Conservation (phyloP, 495 filamentous ascomycete species). For the Neurospora terricola region DNA sequence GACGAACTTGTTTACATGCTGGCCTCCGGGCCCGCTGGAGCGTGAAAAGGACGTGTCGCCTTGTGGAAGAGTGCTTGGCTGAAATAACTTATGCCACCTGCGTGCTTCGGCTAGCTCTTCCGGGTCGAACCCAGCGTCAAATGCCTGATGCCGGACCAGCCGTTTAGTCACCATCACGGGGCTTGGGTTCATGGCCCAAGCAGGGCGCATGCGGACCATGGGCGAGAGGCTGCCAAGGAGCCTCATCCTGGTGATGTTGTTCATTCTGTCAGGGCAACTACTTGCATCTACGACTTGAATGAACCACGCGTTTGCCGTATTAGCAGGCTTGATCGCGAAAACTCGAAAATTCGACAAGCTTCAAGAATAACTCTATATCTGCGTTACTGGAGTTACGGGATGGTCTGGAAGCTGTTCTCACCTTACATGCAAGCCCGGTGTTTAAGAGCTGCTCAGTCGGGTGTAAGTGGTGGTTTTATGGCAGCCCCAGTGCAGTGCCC, state of each 20-base stretch:
- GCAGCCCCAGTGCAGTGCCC: neutral
- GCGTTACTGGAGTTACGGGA: neutral
- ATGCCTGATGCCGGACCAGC: slow-evolving; percentile 26
- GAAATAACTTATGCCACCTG: slow-evolving; percentile 62
- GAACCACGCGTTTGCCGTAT: neutral
- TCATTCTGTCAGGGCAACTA: neutral
- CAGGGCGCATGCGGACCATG: neutral
- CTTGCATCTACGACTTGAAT: neutral
- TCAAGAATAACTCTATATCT: neutral
- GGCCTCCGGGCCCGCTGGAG: slow-evolving; percentile 88
- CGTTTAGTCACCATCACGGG: slow-evolving; percentile 2
- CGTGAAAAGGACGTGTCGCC: slow-evolving; percentile 66
- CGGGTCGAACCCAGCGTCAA: slow-evolving; percentile 33
- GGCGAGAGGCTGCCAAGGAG: neutral
- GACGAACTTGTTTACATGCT: slow-evolving; percentile 92
- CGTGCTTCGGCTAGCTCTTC: slow-evolving; percentile 61
- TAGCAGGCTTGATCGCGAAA: neutral
- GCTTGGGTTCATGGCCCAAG: neutral
- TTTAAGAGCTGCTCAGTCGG: neutral
- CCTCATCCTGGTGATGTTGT: neutral
- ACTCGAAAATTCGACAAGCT: neutral
- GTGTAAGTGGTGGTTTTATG: neutral
- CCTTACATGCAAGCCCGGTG: neutral
- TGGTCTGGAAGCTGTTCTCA: neutral
- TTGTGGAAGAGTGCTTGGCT: slow-evolving; percentile 52